Base-by-base conservation (phyloP, 306 rosid species). In the Rubus idaeus region DNA sequence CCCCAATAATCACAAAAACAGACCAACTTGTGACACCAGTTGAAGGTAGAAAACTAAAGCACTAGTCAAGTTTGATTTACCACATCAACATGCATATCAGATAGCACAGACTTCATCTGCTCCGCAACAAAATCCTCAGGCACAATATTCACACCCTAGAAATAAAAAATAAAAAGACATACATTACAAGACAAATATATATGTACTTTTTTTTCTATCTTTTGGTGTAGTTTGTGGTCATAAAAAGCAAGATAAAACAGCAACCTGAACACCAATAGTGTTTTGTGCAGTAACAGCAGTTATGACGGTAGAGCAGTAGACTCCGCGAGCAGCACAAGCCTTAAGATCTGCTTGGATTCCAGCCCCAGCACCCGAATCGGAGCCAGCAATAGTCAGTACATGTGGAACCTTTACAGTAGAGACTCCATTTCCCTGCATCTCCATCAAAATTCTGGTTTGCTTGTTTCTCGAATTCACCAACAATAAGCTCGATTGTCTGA, bases 321-420 rank as follows among this genome's bases (percentile, higher is more conserved):
- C 96, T 10, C 85, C 81, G n/a, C 86, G 89, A 3, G 97, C 91
- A 21, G 97, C 92, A 68, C 98, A 94, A 37, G 98, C 84, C 78
- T 90, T 94, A 2, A 94, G 88, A 65, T 94, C 98, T 0, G 98
- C 97, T 85, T 94, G 98, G 69, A 94, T 92, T 77, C 98, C 98
- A 44, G 97, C 97, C 40, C 98, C 98, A 12, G 86, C 91, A 35
- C 97, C 96, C 13, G 97, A 94, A 76, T 94, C 98, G 13, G 96
- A 94, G 61, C 97, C 97, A 63, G 97, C 98, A 66, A 91, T 91
- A 16, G 88, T 84, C 73, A 94, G 74, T 7, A 94, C 95, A 71
- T 90, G 97, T 2, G 97, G 95, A 79, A 87, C 79, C 69, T 84
- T 84, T 62, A 30, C 57, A 44, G 82, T 70, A 44, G 82, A 74